Base-by-base conservation (phyloP, 2,329 filamentous ascomycete genomes). In the Dactylella cylindrospora region DNA sequence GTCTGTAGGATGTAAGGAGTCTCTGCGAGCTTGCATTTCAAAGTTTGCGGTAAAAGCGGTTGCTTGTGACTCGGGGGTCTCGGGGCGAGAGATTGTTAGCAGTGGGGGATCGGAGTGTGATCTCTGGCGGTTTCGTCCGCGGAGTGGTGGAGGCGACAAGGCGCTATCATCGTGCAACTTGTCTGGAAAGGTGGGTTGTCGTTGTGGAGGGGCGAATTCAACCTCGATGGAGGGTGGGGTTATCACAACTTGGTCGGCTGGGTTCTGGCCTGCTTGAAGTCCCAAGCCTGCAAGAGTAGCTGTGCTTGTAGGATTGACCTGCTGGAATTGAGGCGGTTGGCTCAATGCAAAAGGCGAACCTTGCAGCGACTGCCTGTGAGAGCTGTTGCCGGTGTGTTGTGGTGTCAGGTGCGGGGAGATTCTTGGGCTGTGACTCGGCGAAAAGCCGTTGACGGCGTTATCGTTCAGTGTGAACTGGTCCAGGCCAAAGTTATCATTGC, bases 1-100 rank as follows among this genome's bases (percentile, higher is more conserved):
- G 39, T 72, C 71, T 2, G 76, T 77, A 15, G 75, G 75, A 3
- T 78, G 71, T 8, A 55, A 32, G 3, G 62, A 62, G 35, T 60
- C 61, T 7, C 61, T 47, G 23, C 60, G 33, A 32, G 39, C 35
- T 43, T 52, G 43, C 39, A 55, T n/a, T 52, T 66, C 36, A 64
- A 65, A 57, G 36, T 47, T 31, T 35, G 66, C 36, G 51, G 50
- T 50, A 64, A 59, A 65, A 25, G 23, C 32, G 36, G 40, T 60
- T 36, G 51, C 25, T 25, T 59, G 61, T 15, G 50, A 59, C 5
- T 57, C 50, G 19, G 54, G 50, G 6, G 49, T 54, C 44, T 54
- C 45, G 25, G 55, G 57, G 9, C 50, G 50, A 10, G 57, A 55
- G 22, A 55, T 46, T 3, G 57, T 55, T 15, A 61, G 33, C 32